These are phyloP conservation scores for Fusarium sp. DNA, from an alignment of 2,329 filamentous ascomycete species.

Conservation along the genomic window DNA sequence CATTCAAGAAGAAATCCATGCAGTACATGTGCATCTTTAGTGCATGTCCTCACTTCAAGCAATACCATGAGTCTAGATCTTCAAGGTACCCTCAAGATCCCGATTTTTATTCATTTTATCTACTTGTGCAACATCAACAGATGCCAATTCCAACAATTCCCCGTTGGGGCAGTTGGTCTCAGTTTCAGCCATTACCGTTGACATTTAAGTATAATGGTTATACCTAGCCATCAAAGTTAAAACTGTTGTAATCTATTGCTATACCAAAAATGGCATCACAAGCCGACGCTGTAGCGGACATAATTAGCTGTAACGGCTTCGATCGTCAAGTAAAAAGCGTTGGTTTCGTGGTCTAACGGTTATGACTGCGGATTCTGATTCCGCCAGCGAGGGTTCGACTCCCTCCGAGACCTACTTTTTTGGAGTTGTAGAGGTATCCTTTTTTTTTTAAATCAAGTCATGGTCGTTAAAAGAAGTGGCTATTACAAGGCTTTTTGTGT, in stretches of 20 bases:
- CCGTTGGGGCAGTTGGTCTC: neutral
- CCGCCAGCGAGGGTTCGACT: neutral
- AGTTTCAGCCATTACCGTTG: neutral
- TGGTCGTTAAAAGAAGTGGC: too few relatives aligned
- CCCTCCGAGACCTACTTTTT: neutral
- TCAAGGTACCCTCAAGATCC: neutral
- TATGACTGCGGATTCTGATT: neutral
- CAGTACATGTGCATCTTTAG: neutral
- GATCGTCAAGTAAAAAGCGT: neutral
- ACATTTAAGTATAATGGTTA: too few relatives aligned
- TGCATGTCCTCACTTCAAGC: neutral
- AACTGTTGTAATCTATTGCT: neutral
- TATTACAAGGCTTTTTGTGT: neutral
- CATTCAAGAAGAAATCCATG: neutral
- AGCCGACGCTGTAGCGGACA: fast-evolving
- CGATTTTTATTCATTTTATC: neutral
- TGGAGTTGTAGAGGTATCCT: neutral
- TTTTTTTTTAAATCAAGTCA: too few relatives aligned
- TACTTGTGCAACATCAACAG: neutral
- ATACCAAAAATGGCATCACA: neutral
- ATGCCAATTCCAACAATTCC: neutral
- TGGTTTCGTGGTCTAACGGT: neutral
- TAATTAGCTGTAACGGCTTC: neutral
- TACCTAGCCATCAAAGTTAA: too few relatives aligned
- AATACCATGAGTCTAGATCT: neutral